These are phyloP conservation scores for Ogataea chonburiensis DNA, from an alignment of 805 yeast species.

Conservation along the genomic window DNA sequence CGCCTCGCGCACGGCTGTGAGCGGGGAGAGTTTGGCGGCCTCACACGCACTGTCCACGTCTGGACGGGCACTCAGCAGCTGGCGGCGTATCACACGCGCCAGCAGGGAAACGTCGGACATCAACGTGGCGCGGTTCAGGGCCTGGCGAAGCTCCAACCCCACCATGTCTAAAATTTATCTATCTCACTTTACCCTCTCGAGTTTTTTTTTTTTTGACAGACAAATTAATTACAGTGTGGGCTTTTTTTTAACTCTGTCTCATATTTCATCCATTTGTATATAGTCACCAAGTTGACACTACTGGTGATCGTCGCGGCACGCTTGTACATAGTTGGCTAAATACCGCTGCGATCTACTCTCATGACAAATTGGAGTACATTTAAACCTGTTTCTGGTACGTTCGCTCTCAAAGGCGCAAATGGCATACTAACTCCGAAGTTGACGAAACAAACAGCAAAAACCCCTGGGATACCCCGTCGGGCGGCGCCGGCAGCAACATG, in stretches of 20 bases:
- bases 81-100: background rate
- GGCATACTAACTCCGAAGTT: conserved; percentile 16
- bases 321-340: conserved; percentile 13
- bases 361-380: conserved; percentile 27
- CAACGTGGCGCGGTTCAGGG: conserved; percentile 3
- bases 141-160: conserved; percentile 1
- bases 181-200: conserved; percentile 7
- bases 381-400: conserved; percentile 26
- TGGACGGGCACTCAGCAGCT: background rate
- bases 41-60: background rate
- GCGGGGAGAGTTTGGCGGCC: background rate
- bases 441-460: conserved; percentile 29
- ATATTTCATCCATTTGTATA: conserved; percentile 9
- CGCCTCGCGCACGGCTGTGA: conserved; percentile 2
- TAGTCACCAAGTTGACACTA: conserved; percentile 10
- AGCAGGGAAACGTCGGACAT: background rate
- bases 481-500: conserved; percentile 19
- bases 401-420: conserved; percentile 1
- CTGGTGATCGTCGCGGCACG: conserved; percentile 15
- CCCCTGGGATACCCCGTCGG: conserved; percentile 32
- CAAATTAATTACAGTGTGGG: conserved; percentile 2
- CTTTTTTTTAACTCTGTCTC: conserved; percentile 9
- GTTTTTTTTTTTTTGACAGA: conserved; percentile 4
- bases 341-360: conserved; percentile 7
- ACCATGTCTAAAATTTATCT: background rate